Conservation (phyloP, 306 rosid genomes). For the Parietaria judaica region DNA sequence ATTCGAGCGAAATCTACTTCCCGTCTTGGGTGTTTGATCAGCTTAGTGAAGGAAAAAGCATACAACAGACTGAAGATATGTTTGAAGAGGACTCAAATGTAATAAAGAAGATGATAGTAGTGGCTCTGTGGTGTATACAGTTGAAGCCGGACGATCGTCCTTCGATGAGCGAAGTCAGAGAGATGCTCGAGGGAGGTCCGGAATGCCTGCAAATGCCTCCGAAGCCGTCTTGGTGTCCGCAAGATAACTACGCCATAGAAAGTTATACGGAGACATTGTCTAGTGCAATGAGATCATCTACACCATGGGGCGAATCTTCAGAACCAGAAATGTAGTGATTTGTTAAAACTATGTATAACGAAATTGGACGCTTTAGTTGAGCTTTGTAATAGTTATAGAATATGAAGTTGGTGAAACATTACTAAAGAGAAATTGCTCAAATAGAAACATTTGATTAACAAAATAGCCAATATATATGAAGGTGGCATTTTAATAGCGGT, state of each 20-base stretch:
- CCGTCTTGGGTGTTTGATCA: constrained; percentile 1
- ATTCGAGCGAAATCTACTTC: neutral
- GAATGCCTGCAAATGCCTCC: constrained; percentile 2
- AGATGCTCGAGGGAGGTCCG: constrained; percentile 6
- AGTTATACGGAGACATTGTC: too few species aligned
- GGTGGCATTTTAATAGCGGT: too few species aligned
- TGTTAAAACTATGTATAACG: too few species aligned
- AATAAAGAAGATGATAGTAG: constrained; percentile 6
- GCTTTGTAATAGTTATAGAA: too few species aligned
- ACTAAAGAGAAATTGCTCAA: too few species aligned
- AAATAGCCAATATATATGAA: too few species aligned
- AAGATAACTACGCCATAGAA: neutral
- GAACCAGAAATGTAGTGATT: too few species aligned
- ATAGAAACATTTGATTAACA: too few species aligned
- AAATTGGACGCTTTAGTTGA: too few species aligned
- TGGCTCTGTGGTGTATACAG: constrained; percentile 9
- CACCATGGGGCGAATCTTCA: too few species aligned
- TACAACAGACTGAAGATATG: neutral
- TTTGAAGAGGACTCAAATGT: neutral
- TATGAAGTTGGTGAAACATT: too few species aligned
- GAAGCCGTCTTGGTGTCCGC: neutral
- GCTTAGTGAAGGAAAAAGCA: neutral
- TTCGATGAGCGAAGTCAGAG: constrained; percentile 7
- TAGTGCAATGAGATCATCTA: too few species aligned
- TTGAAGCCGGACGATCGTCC: constrained; percentile 9